Evolutionary conservation across 106 monocot species (phyloP), one percentile per base, ranked within the genome.

Genomic region (Hemerocallis citrina): DNA sequence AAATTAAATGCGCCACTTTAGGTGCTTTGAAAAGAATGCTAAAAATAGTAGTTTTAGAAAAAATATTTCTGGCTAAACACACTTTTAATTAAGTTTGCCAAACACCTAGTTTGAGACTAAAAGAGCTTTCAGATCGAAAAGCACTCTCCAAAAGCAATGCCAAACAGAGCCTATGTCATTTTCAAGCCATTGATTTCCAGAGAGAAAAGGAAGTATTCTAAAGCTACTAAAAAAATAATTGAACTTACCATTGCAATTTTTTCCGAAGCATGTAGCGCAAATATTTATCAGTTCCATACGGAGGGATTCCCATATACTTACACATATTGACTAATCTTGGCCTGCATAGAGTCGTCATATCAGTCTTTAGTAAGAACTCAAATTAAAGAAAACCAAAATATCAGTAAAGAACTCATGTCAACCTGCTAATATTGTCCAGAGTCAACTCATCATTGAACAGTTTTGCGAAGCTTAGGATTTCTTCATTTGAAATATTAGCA

Each of bases 341-440:
- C 74, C 96, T 96, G 87, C 19, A 82, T 36, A 51, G 25, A 73
- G 58, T 61, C 0, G 40, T 55, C 13, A 48, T 12, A 61, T 60
- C 15, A 49, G 7, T 40, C 7, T 58, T 11, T 24, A 29, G 11
- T 24, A 59, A 44, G 28, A 35, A 61, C n/a, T 11, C 45, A 63
- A 32, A 34, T 57, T 49, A 62, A n/a, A 32, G 25, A 61, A 25
- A 31, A 24, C 7, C 5, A 54, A 29, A 52, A 3, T 13, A 42
- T 5, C n/a, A 65, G 22, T 55, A n/a, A n/a, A 5, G 12, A 67
- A 15, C 17, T 62, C 34, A 12, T 11, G 10, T 16, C 34, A 52
- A 96, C 96, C 96, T 96, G 91, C 87, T 91, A 42, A 96, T 91
- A 62, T 87, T 96, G 71, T 96, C 96, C 31, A 96, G 61, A 40